phyloP scores from a whole-genome alignment of 2,329 filamentous ascomycete species.

The Penicillium sp. region DNA sequence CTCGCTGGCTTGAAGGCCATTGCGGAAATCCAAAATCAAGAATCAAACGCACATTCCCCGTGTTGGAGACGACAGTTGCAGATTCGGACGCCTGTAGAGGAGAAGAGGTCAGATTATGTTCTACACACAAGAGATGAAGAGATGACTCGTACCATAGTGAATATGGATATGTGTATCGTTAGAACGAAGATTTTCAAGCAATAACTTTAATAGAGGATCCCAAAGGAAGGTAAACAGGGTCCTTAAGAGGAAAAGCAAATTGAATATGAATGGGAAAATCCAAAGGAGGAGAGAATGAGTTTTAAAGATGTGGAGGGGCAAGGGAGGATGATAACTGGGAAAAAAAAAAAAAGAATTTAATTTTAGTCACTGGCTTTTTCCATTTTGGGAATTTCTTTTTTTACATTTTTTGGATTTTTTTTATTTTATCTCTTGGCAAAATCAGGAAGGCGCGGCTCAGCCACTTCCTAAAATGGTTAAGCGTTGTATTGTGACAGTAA shows the following conservation, averaged over 20 bases:
- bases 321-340: slow-evolving; percentile 14
- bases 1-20: slow-evolving; percentile 29
- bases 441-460: slow-evolving; percentile 15
- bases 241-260: slow-evolving; percentile 13
- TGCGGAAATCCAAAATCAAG: slow-evolving; percentile 30
- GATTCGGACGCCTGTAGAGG: slow-evolving; percentile 40
- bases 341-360: slow-evolving; percentile 25
- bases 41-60: slow-evolving; percentile 45
- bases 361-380: slow-evolving; percentile 23
- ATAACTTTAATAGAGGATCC: not conserved
- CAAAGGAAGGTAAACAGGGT: slow-evolving; percentile 15
- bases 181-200: slow-evolving; percentile 14
- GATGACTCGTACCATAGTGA: slow-evolving; percentile 28
- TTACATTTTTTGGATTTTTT: not conserved
- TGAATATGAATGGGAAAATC: slow-evolving; percentile 20
- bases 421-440: not conserved
- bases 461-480: slow-evolving; percentile 11
- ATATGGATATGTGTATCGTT: slow-evolving; percentile 21
- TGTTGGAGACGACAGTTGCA: slow-evolving; percentile 47
- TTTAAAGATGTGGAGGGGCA: slow-evolving; percentile 27
- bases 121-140: not conserved
- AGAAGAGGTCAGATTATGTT: not conserved
- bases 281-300: slow-evolving; percentile 23
- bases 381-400: slow-evolving; percentile 10
- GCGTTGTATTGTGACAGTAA: slow-evolving; percentile 4